A percentile compares a stretch with the other conserved stretches of the same genome.
These are phyloP conservation scores for Letharia columbiana DNA, from an alignment of 495 filamentous ascomycete species.

Conservation along the genomic window DNA sequence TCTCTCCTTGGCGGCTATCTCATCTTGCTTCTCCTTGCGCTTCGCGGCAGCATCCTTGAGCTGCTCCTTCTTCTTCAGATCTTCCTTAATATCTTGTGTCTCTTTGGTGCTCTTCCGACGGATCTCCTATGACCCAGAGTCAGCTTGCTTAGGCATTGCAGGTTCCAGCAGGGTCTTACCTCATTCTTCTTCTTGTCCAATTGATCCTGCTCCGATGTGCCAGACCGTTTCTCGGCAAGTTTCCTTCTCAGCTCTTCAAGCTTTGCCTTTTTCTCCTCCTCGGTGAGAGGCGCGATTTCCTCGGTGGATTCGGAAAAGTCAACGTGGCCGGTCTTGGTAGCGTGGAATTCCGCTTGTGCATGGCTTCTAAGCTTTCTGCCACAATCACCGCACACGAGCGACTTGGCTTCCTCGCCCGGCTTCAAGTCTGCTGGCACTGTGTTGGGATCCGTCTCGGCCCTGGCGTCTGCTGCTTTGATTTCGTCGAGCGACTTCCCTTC, in stretches of 20 bases:
- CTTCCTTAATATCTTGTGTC: conserved; percentile 69
- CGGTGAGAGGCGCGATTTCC: conserved; percentile 80
- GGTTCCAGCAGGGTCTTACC: conserved; percentile 33
- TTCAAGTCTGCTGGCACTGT: conserved; percentile 46
- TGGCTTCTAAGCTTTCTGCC: conserved; percentile 79
- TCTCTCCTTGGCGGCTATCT: conserved; percentile 76
- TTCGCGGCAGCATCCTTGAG: conserved; percentile 82
- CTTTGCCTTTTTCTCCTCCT: conserved; percentile 77
- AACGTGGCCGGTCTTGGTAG: conserved; percentile 76
- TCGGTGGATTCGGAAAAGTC: conserved; percentile 92
- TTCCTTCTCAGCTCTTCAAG: conserved; percentile 66
- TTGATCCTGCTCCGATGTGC: conserved; percentile 66
- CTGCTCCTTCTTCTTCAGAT: conserved; percentile 75
- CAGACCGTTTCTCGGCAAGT: conserved; percentile 62
- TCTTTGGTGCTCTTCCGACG: conserved; percentile 75
- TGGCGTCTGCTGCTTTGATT: conserved; percentile 48
- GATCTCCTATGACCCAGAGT: conserved; percentile 54
- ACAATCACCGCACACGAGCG: conserved; percentile 82
- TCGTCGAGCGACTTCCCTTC: conserved; percentile 76
- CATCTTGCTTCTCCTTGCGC: conserved; percentile 75
- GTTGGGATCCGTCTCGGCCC: conserved; percentile 45
- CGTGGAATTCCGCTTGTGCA: conserved; percentile 81
- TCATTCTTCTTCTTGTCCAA: conserved; percentile 85
- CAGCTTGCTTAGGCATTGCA: background rate
- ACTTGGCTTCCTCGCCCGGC: conserved; percentile 53